Evolutionary conservation across 1,284 basidiomycete species (phyloP).

Genomic region (Tilletia indica): DNA sequence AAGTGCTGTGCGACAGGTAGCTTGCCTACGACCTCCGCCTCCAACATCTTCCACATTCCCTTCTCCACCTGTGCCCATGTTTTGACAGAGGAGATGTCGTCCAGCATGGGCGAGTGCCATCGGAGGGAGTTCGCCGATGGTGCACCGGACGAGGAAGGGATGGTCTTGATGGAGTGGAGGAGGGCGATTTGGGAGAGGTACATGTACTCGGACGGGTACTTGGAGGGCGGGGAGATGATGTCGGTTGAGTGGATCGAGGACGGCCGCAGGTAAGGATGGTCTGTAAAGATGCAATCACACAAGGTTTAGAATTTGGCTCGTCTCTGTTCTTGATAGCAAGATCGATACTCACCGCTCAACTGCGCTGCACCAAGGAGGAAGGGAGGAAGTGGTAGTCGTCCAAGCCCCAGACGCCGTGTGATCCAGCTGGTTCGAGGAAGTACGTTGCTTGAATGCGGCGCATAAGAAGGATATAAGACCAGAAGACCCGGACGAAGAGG

Average conservation of each 20-base stretch:
- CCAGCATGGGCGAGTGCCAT: slow-evolving; percentile 99
- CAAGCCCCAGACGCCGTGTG: slow-evolving; percentile 96
- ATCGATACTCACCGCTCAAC: slow-evolving; percentile 64
- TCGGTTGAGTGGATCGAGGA: slow-evolving; percentile 89
- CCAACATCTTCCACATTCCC: slow-evolving; percentile 99
- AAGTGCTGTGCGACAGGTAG: slow-evolving; percentile 96
- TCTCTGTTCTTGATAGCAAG: no score
- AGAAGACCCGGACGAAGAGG: slow-evolving; percentile 83
- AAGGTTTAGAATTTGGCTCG: background rate
- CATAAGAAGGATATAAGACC: slow-evolving; percentile 70
- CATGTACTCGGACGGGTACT: slow-evolving; percentile 89
- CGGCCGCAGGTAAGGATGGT: slow-evolving; percentile 84
- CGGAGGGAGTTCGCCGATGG: slow-evolving; percentile 65
- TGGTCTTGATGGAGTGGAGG: slow-evolving; percentile 75
- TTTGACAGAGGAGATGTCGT: slow-evolving; percentile 95
- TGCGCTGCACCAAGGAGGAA: slow-evolving; percentile 88
- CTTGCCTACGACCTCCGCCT: slow-evolving; percentile 89
- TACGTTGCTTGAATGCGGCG: slow-evolving; percentile 86
- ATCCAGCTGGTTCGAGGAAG: slow-evolving; percentile 96
- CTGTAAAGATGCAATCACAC: slow-evolving; percentile 56
- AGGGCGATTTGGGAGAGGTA: slow-evolving; percentile 95
- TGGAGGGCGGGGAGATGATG: slow-evolving; percentile 69
- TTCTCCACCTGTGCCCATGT: slow-evolving; percentile 94
- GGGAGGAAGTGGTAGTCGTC: slow-evolving; percentile 96
- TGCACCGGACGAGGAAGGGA: background rate